Percentiles rank a stretch among this genome's conserved stretches.
phyloP scores from a whole-genome alignment of 768 basidiomycete genomes.

The Trametes punicea region DNA sequence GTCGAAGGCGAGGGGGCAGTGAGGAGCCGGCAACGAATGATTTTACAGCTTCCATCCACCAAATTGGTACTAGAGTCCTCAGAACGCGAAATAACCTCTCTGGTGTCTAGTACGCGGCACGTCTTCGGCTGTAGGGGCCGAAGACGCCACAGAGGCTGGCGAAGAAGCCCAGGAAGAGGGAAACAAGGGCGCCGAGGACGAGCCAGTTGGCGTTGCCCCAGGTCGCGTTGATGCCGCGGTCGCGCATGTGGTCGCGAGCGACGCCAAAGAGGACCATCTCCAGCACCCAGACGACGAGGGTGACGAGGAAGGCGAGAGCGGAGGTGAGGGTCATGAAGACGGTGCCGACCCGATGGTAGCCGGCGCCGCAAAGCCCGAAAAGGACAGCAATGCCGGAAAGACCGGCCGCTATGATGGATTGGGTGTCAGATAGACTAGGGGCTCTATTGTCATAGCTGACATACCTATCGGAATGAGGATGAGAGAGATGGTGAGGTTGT shows the following conservation, averaged over 20 bases:
- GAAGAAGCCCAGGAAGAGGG: slow-evolving; percentile 66
- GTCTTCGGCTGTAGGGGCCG: slow-evolving; percentile 54
- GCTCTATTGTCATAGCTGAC: slow-evolving; percentile 14
- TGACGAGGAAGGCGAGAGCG: slow-evolving; percentile 62
- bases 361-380: slow-evolving; percentile 64
- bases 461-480: slow-evolving; percentile 80
- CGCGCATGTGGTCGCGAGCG: slow-evolving; percentile 54
- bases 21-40: not conserved
- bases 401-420: slow-evolving; percentile 48
- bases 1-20: not conserved
- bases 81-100: too few species aligned
- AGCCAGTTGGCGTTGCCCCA: slow-evolving; percentile 86
- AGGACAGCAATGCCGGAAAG: slow-evolving; percentile 62
- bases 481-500: slow-evolving; percentile 69
- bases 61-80: too few species aligned
- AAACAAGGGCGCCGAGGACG: slow-evolving; percentile 67
- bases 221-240: slow-evolving; percentile 44
- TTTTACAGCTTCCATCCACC: too few species aligned
- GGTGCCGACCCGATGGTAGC: slow-evolving; percentile 66
- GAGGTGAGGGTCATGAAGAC: slow-evolving; percentile 72
- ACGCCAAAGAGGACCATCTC: slow-evolving; percentile 82
- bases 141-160: slow-evolving; percentile 63
- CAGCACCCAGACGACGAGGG: slow-evolving; percentile 68
- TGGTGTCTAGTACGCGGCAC: slow-evolving; percentile 4
- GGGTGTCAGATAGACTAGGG: slow-evolving; percentile 1